These are phyloP conservation scores for Articulospora tetracladia DNA, from an alignment of 495 filamentous ascomycete species.

Conservation along the genomic window DNA sequence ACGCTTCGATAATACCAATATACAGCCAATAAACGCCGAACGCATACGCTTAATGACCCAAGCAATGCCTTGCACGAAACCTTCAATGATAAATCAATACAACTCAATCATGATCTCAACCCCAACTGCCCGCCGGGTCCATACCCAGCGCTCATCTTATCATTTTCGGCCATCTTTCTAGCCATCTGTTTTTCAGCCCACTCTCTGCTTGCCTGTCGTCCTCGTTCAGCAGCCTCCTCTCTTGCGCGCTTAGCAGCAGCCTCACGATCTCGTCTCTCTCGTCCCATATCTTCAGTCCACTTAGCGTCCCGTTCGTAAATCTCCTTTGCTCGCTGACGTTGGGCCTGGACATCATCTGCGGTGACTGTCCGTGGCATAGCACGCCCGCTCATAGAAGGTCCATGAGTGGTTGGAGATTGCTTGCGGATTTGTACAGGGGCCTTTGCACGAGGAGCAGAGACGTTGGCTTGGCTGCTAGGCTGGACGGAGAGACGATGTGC, in stretches of 20 bases:
- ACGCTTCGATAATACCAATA: not conserved
- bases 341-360: slow-evolving; percentile 44
- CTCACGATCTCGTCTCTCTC: slow-evolving; percentile 52
- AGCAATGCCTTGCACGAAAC: not conserved
- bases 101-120: slow-evolving; percentile 9
- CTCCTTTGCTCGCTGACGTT: slow-evolving; percentile 53
- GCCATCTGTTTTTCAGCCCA: slow-evolving; percentile 66
- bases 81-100: not conserved
- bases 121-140: slow-evolving; percentile 22
- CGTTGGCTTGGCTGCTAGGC: slow-evolving; percentile 13
- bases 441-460: slow-evolving; percentile 19
- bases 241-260: slow-evolving; percentile 52
- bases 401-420: slow-evolving; percentile 34
- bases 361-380: slow-evolving; percentile 39
- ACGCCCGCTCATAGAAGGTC: slow-evolving; percentile 33
- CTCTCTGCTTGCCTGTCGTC: slow-evolving; percentile 56
- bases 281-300: slow-evolving; percentile 44
- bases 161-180: slow-evolving; percentile 30
- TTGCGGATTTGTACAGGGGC: slow-evolving; percentile 17
- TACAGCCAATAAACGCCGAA: not conserved
- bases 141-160: slow-evolving; percentile 19
- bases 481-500: slow-evolving; percentile 17
- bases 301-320: slow-evolving; percentile 54
- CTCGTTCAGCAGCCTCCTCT: slow-evolving; percentile 62
- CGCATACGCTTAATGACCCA: not conserved